Evolutionary conservation across 2,329 filamentous ascomycete genomes (phyloP).

Genomic region (Ophiocordyceps camponoti-floridani): DNA sequence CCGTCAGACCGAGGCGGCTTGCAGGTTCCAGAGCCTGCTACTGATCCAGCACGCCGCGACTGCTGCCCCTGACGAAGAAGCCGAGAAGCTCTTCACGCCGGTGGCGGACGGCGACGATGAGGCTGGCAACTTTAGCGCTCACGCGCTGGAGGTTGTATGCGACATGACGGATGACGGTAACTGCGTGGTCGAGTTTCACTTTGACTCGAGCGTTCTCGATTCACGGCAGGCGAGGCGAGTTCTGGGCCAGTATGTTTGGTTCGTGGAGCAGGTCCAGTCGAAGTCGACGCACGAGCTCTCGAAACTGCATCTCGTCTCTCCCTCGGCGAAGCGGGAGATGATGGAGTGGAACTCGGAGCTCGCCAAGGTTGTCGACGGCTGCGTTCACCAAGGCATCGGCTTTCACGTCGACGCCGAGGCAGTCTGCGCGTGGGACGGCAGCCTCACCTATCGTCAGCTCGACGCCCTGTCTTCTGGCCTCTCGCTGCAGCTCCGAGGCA

Average conservation of each 20-base stretch:
- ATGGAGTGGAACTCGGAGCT: constrained; percentile 9
- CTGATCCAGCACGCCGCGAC: constrained; percentile 1
- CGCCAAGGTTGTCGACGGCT: constrained; percentile 5
- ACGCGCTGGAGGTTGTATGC: constrained; percentile 1
- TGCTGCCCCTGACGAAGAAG: not conserved
- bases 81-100: not conserved
- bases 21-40: constrained; percentile 23
- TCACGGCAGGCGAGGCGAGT: not conserved
- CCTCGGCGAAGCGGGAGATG: not conserved
- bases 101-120: not conserved
- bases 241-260: not conserved
- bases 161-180: not conserved
- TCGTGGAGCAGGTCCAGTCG: not conserved
- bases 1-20: constrained; percentile 30
- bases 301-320: not conserved
- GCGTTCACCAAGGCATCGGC: constrained; percentile 23
- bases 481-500: constrained; percentile 2
- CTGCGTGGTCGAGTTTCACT: not conserved
- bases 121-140: constrained; percentile 1
- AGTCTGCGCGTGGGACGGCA: constrained; percentile 26
- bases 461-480: constrained; percentile 2
- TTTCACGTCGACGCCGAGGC: constrained; percentile 18
- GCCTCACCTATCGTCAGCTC: constrained; percentile 22
- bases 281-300: not conserved
- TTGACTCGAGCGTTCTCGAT: not conserved